These are phyloP conservation scores for Fagus crenata DNA, from an alignment of 306 rosid species.

Conservation along the genomic window DNA sequence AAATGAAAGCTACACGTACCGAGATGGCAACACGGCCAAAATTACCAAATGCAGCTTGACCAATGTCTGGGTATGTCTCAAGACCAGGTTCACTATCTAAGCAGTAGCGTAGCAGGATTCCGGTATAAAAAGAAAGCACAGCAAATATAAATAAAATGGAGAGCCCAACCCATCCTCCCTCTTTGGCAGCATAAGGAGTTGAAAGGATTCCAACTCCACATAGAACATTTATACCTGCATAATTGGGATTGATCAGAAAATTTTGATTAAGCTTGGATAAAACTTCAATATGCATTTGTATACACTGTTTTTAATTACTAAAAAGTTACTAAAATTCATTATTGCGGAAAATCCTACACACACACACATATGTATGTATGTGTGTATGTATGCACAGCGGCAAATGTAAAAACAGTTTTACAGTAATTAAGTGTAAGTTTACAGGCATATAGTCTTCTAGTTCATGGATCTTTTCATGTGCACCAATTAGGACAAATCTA, in stretches of 20 bases:
- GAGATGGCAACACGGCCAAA: conserved; percentile 76
- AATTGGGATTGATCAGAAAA: conserved; percentile 6
- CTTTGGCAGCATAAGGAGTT: conserved; percentile 80
- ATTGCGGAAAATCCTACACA: background rate
- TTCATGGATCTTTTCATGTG: conserved; percentile 23
- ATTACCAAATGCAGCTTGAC: conserved; percentile 93
- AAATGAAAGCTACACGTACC: conserved; percentile 44
- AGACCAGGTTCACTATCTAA: conserved; percentile 90
- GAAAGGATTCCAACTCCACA: conserved; percentile 98
- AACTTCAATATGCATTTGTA: background rate
- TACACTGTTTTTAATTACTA: background rate
- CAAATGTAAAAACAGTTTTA: background rate
- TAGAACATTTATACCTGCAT: conserved; percentile 82
- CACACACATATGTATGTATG: background rate
- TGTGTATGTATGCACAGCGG: background rate
- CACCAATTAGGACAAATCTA: background rate
- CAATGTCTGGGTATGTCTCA: conserved; percentile 97
- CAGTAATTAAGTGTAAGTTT: background rate
- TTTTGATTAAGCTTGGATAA: background rate
- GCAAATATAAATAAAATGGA: conserved; percentile 65
- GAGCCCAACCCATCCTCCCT: conserved; percentile 95
- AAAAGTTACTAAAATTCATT: background rate
- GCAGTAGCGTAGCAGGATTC: conserved; percentile 77
- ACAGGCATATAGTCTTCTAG: background rate
- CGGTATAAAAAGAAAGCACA: conserved; percentile 85